Conservation (phyloP, 2,329 filamentous ascomycete species). For the Stachybotrys elegans region DNA sequence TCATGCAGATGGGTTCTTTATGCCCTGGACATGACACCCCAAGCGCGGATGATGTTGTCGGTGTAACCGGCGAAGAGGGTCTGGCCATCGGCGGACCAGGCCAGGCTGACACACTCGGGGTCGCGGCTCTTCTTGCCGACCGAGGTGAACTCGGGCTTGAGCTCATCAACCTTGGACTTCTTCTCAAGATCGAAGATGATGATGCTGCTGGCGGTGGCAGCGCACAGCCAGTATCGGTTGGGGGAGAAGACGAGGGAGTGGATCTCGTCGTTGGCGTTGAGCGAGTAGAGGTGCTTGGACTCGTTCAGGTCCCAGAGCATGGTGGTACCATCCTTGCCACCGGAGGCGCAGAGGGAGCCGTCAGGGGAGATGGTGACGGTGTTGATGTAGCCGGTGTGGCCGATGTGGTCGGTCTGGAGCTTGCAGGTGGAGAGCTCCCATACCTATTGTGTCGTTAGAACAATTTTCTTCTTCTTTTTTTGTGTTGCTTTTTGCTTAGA, state of each 20-base stretch:
- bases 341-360: conserved; percentile 96
- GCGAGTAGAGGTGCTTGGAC: conserved; percentile 99
- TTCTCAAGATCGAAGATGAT: conserved; percentile 99
- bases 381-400: conserved; percentile 99
- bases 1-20: conserved; percentile 36
- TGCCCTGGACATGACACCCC: conserved; percentile 95
- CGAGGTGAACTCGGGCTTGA: conserved; percentile 97
- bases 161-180: conserved; percentile 99
- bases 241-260: conserved; percentile 99
- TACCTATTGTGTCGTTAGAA: conserved; percentile 54
- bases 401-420: conserved; percentile 99
- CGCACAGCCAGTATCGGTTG: conserved; percentile 99
- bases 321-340: conserved; percentile 99
- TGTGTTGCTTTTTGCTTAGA: no score
- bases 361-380: conserved; percentile 99
- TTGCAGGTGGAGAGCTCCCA: conserved; percentile 99
- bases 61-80: conserved; percentile 99
- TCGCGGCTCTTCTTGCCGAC: conserved; percentile 99
- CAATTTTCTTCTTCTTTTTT: no score
- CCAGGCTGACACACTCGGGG: conserved; percentile 95
- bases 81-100: conserved; percentile 97
- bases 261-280: conserved; percentile 99
- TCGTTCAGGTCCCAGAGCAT: conserved; percentile 99
- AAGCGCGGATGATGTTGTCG: conserved; percentile 97
- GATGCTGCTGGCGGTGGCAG: conserved; percentile 93